Percentiles rank a stretch among this genome's conserved stretches.
Evolutionary conservation across 306 rosid genomes (phyloP).

Genomic region (Potentilla sterilis): DNA sequence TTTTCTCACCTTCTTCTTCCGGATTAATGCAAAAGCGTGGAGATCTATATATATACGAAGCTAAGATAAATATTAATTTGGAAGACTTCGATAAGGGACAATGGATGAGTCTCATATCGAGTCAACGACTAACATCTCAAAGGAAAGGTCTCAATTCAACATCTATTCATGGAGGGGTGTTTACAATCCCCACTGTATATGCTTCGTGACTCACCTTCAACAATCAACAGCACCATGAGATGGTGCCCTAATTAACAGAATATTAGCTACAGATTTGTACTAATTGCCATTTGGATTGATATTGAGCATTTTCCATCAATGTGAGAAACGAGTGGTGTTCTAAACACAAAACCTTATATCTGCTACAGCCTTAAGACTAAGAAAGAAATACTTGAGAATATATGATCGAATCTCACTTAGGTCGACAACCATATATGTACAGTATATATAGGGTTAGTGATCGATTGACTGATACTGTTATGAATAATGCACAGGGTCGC

Average conservation of each 20-base stretch:
- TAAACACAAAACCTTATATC: neutral
- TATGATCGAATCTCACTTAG: too few relatives aligned
- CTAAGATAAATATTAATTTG: neutral
- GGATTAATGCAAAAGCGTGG: neutral
- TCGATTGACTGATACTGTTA: too few relatives aligned
- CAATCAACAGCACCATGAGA: neutral
- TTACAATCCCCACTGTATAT: neutral
- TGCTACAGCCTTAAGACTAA: too few relatives aligned
- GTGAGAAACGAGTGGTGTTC: neutral
- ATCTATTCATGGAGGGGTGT: neutral
- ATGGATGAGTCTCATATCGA: neutral
- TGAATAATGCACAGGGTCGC: too few relatives aligned
- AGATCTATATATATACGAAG: neutral
- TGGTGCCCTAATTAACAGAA: neutral
- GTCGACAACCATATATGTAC: too few relatives aligned
- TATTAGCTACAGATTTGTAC: neutral
- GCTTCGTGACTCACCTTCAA: slow-evolving; percentile 16
- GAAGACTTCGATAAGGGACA: neutral
- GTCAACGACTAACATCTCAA: slow-evolving; percentile 2
- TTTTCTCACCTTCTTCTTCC: neutral
- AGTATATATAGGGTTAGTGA: too few relatives aligned
- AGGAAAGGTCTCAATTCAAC: neutral
- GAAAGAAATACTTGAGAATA: too few relatives aligned
- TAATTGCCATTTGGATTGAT: neutral
- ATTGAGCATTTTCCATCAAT: neutral